Percentiles rank a stretch among this genome's conserved stretches.
These are phyloP conservation scores for Psilocybe cubensis DNA, from an alignment of 768 basidiomycete genomes.

Conservation along the genomic window DNA sequence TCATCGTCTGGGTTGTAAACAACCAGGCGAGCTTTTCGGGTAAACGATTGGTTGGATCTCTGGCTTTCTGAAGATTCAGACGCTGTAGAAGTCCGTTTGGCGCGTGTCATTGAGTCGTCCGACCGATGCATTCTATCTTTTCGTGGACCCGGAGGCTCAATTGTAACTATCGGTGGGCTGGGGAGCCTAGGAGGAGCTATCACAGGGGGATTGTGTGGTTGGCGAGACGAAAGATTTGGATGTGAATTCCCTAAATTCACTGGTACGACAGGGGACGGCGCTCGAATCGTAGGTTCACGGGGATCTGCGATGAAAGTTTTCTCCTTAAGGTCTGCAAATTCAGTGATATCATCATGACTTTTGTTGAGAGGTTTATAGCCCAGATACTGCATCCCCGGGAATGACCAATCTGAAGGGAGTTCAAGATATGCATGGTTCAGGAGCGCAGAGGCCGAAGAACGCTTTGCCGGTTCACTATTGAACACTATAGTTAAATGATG, in stretches of 20 bases:
- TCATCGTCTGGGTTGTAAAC: conserved; percentile 20
- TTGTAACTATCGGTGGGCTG: conserved; percentile 19
- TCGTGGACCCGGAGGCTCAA: conserved; percentile 18
- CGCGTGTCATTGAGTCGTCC: conserved; percentile 3
- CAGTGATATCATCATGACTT: not conserved
- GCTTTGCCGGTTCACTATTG: conserved; percentile 65
- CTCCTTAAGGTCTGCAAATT: conserved; percentile 2
- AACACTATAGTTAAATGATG: not conserved
- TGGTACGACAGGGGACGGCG: conserved; percentile 6
- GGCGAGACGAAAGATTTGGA: not conserved
- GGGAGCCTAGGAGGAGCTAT: conserved; percentile 7
- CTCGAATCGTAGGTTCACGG: not conserved
- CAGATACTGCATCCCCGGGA: conserved; percentile 24
- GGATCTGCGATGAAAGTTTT: not conserved
- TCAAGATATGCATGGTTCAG: conserved; percentile 66
- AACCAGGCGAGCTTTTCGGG: conserved; percentile 6
- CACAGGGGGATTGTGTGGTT: not conserved
- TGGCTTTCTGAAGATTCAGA: conserved; percentile 14
- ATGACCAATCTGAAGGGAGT: conserved; percentile 57
- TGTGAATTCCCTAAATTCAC: conserved; percentile 4
- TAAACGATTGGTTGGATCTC: conserved; percentile 7
- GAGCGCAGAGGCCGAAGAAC: conserved; percentile 69
- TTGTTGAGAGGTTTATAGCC: conserved; percentile 2
- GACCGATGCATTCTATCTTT: not conserved
- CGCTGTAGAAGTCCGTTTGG: conserved; percentile 3